A percentile compares a stretch with the other conserved stretches of the same genome.
Conservation (phyloP, 1,284 basidiomycete species). For the Irpex sp. region DNA sequence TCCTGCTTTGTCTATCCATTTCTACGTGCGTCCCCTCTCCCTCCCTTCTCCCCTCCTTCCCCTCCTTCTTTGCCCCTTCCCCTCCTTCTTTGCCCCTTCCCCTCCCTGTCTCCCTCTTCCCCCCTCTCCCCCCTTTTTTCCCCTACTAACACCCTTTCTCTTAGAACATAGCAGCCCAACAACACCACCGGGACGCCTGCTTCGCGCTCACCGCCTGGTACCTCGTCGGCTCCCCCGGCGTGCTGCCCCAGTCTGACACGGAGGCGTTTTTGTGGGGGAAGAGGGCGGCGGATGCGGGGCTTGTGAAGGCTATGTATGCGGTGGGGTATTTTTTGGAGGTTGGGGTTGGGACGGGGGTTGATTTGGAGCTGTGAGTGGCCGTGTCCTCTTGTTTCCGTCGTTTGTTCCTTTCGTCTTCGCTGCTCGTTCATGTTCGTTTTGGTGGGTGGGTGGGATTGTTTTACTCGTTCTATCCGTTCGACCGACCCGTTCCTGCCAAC, state of each 20-base stretch:
- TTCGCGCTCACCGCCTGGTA: constrained; percentile 99
- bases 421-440: no score
- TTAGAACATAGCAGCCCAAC: constrained; percentile 97
- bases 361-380: constrained; percentile 66
- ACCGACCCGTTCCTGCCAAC: no score
- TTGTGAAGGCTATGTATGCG: constrained; percentile 93
- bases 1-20: constrained; percentile 94
- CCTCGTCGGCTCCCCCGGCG: constrained; percentile 95
- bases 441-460: no score
- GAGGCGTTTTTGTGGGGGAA: constrained; percentile 95
- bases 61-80: no score
- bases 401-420: no score
- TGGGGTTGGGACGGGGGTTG: constrained; percentile 75
- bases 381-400: no score
- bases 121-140: neutral
- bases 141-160: no score
- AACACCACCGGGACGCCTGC: constrained; percentile 94
- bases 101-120: no score
- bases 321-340: constrained; percentile 97
- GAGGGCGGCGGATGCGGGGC: constrained; percentile 84
- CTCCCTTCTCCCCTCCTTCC: no score
- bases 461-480: no score
- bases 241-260: constrained; percentile 96
- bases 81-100: no score
- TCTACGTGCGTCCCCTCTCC: constrained; percentile 68